Conservation (phyloP, 306 rosid species). For the Quercus aquifolioides region DNA sequence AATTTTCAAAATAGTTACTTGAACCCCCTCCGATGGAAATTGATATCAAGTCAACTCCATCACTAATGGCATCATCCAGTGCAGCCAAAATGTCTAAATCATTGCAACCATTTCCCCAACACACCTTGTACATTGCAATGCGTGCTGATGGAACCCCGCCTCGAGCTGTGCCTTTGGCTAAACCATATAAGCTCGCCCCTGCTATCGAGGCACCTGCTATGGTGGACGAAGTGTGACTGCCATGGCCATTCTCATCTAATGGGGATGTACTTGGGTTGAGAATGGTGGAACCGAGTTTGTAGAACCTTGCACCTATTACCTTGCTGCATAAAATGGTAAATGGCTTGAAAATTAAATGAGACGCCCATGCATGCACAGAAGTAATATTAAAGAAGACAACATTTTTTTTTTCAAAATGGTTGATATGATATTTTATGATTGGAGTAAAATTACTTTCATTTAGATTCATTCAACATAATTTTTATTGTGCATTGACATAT, state of each 20-base stretch:
- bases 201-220: conserved; percentile 46
- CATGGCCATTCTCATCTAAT: conserved; percentile 62
- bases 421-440: too few species aligned
- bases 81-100: conserved; percentile 70
- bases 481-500: too few species aligned
- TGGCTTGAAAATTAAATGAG: too few species aligned
- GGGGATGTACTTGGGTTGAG: conserved; percentile 13
- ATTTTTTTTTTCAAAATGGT: too few species aligned
- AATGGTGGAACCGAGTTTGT: too few species aligned
- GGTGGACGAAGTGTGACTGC: conserved; percentile 9
- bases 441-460: too few species aligned
- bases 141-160: conserved; percentile 17
- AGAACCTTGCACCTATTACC: too few species aligned
- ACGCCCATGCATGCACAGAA: too few species aligned
- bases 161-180: conserved; percentile 69
- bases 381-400: too few species aligned
- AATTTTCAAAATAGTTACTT: background rate
- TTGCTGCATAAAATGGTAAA: too few species aligned
- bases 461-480: too few species aligned
- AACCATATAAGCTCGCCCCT: conserved; percentile 52
- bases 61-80: conserved; percentile 75
- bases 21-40: conserved; percentile 52
- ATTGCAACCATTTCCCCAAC: conserved; percentile 57
- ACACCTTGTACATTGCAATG: conserved; percentile 29
- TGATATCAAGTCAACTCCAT: conserved; percentile 70